phyloP scores from a whole-genome alignment of 345 rosid genomes.

The Acer negundo region DNA sequence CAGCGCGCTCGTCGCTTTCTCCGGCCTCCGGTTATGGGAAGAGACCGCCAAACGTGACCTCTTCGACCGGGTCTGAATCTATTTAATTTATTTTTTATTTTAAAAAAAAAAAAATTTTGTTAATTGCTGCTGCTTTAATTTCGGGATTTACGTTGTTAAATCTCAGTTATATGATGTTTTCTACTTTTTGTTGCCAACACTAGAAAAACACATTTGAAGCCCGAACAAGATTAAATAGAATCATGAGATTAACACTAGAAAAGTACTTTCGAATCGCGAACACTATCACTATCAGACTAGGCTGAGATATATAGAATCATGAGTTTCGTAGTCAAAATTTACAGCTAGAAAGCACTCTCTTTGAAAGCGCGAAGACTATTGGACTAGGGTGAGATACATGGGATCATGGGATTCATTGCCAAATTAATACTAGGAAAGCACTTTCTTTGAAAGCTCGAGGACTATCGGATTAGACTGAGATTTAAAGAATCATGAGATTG shows the following conservation, averaged over 20 bases:
- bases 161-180: background rate
- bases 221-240: background rate
- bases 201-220: background rate
- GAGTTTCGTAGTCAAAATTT: background rate
- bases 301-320: no score
- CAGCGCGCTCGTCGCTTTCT: constrained; percentile 42
- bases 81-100: background rate
- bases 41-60: constrained; percentile 66
- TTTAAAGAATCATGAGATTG: no score
- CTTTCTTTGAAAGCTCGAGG: no score
- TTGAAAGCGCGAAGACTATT: background rate
- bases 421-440: no score
- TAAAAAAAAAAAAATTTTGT: no score
- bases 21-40: constrained; percentile 54
- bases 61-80: constrained; percentile 55
- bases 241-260: no score
- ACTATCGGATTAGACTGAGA: no score
- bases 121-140: background rate
- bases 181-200: no score
- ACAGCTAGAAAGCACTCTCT: background rate
- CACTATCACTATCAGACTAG: no score
- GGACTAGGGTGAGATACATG: background rate
- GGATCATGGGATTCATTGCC: no score
- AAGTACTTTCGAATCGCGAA: no score
- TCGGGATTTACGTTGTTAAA: background rate